phyloP scores from a whole-genome alignment of 148 eudicot species.

The Rhododendron kiyosumense region DNA sequence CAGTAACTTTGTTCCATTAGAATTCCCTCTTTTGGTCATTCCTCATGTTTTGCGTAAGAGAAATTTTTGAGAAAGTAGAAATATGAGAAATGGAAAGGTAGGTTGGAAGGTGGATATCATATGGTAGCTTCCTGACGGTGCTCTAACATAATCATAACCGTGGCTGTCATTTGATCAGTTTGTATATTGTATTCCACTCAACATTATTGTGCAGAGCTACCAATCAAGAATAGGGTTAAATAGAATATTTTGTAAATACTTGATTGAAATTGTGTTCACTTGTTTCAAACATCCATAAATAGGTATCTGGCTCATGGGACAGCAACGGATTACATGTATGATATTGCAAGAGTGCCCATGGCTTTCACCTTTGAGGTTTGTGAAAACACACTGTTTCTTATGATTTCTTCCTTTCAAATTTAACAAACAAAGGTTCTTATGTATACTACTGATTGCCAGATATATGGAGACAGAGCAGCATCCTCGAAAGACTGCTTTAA shows the following conservation, averaged over 20 bases:
- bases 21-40: background rate
- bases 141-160: background rate
- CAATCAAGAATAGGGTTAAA: background rate
- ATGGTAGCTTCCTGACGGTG: background rate
- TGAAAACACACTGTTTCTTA: slow-evolving; percentile 6
- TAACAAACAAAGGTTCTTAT: background rate
- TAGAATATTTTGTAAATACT: background rate
- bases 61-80: background rate
- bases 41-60: background rate
- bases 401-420: background rate
- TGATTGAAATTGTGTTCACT: background rate
- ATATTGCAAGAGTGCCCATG: slow-evolving; percentile 89
- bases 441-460: slow-evolving; percentile 35
- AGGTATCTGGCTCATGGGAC: slow-evolving; percentile 99
- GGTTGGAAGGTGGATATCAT: background rate
- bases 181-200: background rate
- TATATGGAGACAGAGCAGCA: slow-evolving; percentile 78
- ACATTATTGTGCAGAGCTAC: background rate
- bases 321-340: slow-evolving; percentile 91
- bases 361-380: slow-evolving; percentile 96
- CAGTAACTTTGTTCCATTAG: background rate
- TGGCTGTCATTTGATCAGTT: background rate
- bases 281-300: background rate
- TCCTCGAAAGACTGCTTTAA: slow-evolving; percentile 84
- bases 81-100: background rate